phyloP scores from a whole-genome alignment of 1,139 yeast species.

The Candida frijolesensis region DNA sequence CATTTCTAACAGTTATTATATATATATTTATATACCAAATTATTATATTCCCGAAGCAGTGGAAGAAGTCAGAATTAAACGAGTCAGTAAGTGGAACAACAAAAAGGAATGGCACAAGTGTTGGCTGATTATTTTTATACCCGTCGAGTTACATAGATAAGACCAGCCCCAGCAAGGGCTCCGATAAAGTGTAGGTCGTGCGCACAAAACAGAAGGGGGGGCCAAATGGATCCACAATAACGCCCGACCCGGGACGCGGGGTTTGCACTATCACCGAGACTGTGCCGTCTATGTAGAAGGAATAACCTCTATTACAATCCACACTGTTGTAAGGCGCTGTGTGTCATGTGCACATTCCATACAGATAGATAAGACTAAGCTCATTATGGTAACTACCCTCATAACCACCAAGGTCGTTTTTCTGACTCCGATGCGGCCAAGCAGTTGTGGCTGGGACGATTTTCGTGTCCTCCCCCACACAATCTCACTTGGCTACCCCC shows the following conservation, averaged over 20 bases:
- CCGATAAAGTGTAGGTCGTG: background rate
- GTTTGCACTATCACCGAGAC: background rate
- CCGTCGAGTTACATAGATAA: background rate
- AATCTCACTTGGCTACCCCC: too few species aligned
- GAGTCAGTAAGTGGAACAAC: background rate
- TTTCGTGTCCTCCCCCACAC: too few species aligned
- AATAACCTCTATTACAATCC: background rate
- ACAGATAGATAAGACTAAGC: too few species aligned
- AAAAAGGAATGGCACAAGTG: background rate
- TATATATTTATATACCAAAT: background rate
- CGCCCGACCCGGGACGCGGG: background rate
- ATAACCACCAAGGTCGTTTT: too few species aligned
- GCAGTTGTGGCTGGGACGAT: too few species aligned
- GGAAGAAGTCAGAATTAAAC: background rate
- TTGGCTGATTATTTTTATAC: background rate
- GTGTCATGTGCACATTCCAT: too few species aligned
- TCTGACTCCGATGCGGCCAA: too few species aligned
- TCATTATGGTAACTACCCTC: too few species aligned
- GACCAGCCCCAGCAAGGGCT: background rate
- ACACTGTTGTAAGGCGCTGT: background rate
- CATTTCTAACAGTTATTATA: background rate
- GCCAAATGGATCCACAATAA: background rate
- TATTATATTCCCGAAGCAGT: background rate
- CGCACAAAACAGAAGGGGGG: background rate
- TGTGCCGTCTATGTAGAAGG: background rate